A percentile compares a stretch with the other conserved stretches of the same genome.
Conservation (phyloP, 805 yeast species). For the Spathaspora boniae region DNA sequence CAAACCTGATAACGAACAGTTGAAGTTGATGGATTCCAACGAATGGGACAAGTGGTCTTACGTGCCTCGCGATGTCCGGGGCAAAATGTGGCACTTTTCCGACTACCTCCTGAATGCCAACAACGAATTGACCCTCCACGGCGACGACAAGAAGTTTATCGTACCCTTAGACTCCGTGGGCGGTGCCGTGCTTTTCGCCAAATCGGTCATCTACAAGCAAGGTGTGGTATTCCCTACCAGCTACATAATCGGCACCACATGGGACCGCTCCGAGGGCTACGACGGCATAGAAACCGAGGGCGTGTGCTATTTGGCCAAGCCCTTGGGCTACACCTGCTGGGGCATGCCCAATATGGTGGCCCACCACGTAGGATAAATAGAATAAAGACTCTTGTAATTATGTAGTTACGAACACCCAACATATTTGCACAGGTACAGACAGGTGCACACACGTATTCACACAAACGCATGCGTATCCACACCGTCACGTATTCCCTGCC, state of each 20-base stretch:
- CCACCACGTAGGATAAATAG: constrained; percentile 24
- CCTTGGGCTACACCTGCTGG: constrained; percentile 45
- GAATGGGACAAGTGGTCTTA: constrained; percentile 31
- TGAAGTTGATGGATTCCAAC: constrained; percentile 21
- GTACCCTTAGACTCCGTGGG: constrained; percentile 48
- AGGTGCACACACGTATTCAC: constrained; percentile 1
- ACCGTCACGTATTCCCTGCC: background rate
- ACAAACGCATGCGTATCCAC: background rate
- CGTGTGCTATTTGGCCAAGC: constrained; percentile 44
- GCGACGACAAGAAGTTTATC: constrained; percentile 9
- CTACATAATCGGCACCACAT: constrained; percentile 44
- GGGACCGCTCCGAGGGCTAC: constrained; percentile 46
- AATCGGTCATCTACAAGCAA: constrained; percentile 40
- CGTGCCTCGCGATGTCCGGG: constrained; percentile 29
- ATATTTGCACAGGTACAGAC: background rate
- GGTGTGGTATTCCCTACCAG: constrained; percentile 46
- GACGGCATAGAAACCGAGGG: constrained; percentile 58
- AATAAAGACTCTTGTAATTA: constrained; percentile 2
- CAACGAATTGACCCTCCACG: constrained; percentile 7
- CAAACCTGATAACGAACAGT: constrained; percentile 26
- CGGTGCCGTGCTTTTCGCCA: constrained; percentile 46
- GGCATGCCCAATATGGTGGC: constrained; percentile 48
- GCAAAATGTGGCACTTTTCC: constrained; percentile 27
- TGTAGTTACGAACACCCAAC: background rate
- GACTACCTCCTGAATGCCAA: constrained; percentile 13